A percentile compares a stretch with the other conserved stretches of the same genome.
phyloP scores from a whole-genome alignment of 352 stramenopile genomes.

The Pythium sukuiense region DNA sequence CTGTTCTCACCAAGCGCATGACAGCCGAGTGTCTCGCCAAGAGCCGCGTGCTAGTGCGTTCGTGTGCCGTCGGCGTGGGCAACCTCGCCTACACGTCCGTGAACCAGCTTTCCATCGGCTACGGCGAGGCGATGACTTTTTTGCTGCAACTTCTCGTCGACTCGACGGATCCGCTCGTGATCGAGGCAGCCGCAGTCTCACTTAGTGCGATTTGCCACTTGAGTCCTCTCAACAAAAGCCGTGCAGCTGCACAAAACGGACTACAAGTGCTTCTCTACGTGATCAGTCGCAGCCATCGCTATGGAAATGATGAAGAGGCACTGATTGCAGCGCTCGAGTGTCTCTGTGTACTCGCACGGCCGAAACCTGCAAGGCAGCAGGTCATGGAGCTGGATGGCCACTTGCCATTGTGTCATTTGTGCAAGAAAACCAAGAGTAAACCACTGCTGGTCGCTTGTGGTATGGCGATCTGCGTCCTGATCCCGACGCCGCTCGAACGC shows the following conservation, averaged over 20 bases:
- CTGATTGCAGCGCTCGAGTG: constrained; percentile 54
- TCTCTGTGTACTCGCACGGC: constrained; percentile 46
- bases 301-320: constrained; percentile 34
- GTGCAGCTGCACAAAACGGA: constrained; percentile 61
- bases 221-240: constrained; percentile 68
- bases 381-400: constrained; percentile 64
- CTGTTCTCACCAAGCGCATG: constrained; percentile 34
- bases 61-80: constrained; percentile 51
- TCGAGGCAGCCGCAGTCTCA: constrained; percentile 49
- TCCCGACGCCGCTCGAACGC: constrained; percentile 45
- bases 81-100: constrained; percentile 71
- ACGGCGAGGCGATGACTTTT: constrained; percentile 60
- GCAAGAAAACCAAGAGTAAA: constrained; percentile 33
- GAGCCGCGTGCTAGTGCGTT: constrained; percentile 39
- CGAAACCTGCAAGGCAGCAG: constrained; percentile 44
- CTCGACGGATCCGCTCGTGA: constrained; percentile 34
- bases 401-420: constrained; percentile 50
- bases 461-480: constrained; percentile 48
- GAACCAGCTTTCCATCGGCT: constrained; percentile 76
- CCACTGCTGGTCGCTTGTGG: constrained; percentile 45
- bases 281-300: constrained; percentile 37
- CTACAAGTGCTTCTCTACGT: constrained; percentile 73
- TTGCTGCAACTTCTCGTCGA: constrained; percentile 69
- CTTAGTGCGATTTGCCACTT: constrained; percentile 60
- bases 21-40: constrained; percentile 35